Percentiles rank a stretch among this genome's conserved stretches.
phyloP scores from a whole-genome alignment of 2,329 filamentous ascomycete species.

The Penicillium sp. region DNA sequence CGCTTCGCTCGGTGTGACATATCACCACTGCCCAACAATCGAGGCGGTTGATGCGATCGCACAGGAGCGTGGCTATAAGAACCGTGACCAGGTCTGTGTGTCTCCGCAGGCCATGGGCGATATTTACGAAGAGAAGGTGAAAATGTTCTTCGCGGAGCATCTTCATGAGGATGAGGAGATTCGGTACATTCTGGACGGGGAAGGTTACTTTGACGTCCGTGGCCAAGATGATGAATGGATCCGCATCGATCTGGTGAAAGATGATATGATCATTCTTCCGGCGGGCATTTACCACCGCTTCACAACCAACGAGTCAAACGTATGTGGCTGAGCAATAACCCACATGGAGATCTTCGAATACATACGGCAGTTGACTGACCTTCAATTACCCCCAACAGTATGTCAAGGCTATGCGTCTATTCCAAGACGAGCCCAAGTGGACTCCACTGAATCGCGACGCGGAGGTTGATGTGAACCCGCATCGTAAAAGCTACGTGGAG shows the following conservation, averaged over 20 bases:
- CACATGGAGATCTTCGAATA: no score
- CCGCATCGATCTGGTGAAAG: constrained; percentile 73
- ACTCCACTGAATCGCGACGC: constrained; percentile 77
- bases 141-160: constrained; percentile 90
- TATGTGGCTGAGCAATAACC: constrained; percentile 44
- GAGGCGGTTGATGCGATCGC: constrained; percentile 69
- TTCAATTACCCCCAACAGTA: constrained; percentile 52
- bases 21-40: constrained; percentile 62
- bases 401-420: constrained; percentile 90
- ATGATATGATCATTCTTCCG: constrained; percentile 87
- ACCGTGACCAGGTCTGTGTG: constrained; percentile 88
- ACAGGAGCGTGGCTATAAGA: constrained; percentile 72
- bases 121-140: constrained; percentile 87
- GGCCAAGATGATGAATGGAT: constrained; percentile 82
- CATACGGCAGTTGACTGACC: no score
- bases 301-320: constrained; percentile 86
- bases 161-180: constrained; percentile 99
- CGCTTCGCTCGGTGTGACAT: constrained; percentile 69
- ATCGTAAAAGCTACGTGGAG: constrained; percentile 70
- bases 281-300: constrained; percentile 97
- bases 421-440: constrained; percentile 99
- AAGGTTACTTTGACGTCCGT: constrained; percentile 89
- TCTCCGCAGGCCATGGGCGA: constrained; percentile 80
- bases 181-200: constrained; percentile 80
- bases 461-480: constrained; percentile 72